Base-by-base conservation (phyloP, 768 basidiomycete genomes). In the Brasilioporus rufonigricans region DNA sequence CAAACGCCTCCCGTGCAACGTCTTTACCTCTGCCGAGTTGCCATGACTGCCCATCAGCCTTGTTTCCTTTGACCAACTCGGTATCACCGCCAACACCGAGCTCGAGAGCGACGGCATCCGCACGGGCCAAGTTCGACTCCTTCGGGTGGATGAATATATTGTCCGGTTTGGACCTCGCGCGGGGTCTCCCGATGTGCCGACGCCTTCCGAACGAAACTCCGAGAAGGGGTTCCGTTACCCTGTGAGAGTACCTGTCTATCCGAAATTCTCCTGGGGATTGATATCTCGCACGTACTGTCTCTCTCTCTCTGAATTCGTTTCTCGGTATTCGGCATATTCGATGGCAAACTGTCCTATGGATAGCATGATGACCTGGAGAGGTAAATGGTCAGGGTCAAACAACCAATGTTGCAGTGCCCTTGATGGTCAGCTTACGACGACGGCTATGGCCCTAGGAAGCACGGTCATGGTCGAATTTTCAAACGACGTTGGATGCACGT, bases 81-180 rank as follows among this genome's bases (percentile, higher is more conserved):
- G 80, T 78, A 53, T 79, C 76, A 21, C 77, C 74, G 4, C 67
- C 67, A 18, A 85, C 56, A 23, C 83, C 85, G 31, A 84, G 69
- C 60, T 82, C 76, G 44, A 80, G 65, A 0, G 83, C 83, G n/a
- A 71, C 76, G 10, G 80, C 82, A 55, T 87, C 85, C 3, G 86
- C 86, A 33, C 86, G 83, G 7, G 84, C 84, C 57, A 85, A 62
- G 63, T 86, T 86, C 35, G 84, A 86, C 40, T 83, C 66, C 40
- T 67, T 68, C 2, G 87, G 85, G 61, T 87, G 85, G 47, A 87
- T 86, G 60, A 81, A 82, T 48, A 87, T 82, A 35, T 65, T 70
- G 12, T 79, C 79, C 3, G 85, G 83, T 62, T 82, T 85, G 44
- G 81, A 77, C 65, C 72, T 81, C 14, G 78, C 72, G 52, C 80